phyloP scores from a whole-genome alignment of 768 basidiomycete genomes.

The Russula sp. region DNA sequence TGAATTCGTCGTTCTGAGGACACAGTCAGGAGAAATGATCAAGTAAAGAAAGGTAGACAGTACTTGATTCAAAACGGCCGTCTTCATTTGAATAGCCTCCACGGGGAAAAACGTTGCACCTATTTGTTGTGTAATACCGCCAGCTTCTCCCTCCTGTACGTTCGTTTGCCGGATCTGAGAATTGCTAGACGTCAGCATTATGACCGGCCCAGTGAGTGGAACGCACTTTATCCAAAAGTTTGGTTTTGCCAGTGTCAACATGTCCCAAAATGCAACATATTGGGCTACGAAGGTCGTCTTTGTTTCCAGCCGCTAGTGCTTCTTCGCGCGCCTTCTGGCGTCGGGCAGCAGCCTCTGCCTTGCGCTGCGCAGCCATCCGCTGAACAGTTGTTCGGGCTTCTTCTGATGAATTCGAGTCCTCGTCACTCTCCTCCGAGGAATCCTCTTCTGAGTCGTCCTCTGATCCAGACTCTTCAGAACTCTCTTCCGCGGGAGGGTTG shows the following conservation, averaged over 20 bases:
- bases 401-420: constrained; percentile 49
- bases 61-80: constrained; percentile 87
- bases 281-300: constrained; percentile 89
- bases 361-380: constrained; percentile 63
- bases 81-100: constrained; percentile 91
- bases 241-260: constrained; percentile 99
- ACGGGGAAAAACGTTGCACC: constrained; percentile 99
- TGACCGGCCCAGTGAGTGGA: not conserved
- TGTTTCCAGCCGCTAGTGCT: constrained; percentile 80
- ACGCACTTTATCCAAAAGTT: constrained; percentile 89
- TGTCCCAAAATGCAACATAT: constrained; percentile 99
- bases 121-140: constrained; percentile 99
- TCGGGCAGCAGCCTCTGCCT: constrained; percentile 81
- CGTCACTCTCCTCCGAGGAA: constrained; percentile 41
- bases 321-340: constrained; percentile 76
- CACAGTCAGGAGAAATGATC: constrained; percentile 11
- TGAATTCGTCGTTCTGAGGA: constrained; percentile 82
- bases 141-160: constrained; percentile 98
- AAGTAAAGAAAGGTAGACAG: constrained; percentile 19
- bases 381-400: constrained; percentile 69
- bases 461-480: constrained; percentile 44
- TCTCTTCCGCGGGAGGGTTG: constrained; percentile 26
- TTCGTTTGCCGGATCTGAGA: constrained; percentile 96
- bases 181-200: not conserved
- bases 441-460: constrained; percentile 38